These are phyloP conservation scores for Tillandsia fasciculata DNA, from an alignment of 176 grass and related monocot genomes.

Conservation along the genomic window DNA sequence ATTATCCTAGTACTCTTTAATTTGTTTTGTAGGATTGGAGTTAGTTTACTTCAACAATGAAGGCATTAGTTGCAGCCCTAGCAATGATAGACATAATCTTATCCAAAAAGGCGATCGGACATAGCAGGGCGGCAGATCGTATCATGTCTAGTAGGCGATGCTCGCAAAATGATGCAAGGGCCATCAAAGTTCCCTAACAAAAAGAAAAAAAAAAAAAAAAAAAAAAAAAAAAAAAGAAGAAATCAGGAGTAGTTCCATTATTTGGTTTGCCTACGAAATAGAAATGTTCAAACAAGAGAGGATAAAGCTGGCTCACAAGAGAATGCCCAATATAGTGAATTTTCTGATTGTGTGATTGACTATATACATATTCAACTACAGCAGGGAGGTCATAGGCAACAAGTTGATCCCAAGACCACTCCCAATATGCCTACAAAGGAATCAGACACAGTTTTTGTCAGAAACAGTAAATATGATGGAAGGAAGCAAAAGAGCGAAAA, in stretches of 20 bases:
- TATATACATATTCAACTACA: constrained; percentile 30
- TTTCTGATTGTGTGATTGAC: constrained; percentile 31
- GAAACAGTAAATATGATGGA: constrained; percentile 4
- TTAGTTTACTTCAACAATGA: constrained; percentile 32
- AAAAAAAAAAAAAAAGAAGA: too few relatives aligned
- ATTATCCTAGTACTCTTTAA: constrained; percentile 5
- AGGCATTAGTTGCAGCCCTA: constrained; percentile 9
- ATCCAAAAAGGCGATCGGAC: constrained; percentile 41
- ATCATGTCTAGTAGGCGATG: constrained; percentile 32
- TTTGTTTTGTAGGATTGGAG: too few relatives aligned
- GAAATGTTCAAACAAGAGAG: too few relatives aligned
- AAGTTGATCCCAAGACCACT: constrained; percentile 46
- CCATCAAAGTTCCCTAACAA: constrained; percentile 48
- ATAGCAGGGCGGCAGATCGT: constrained; percentile 47
- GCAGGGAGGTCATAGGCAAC: constrained; percentile 51
- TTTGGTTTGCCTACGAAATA: too few relatives aligned
- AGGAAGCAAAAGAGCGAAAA: neutral
- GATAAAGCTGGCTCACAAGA: constrained; percentile 20
- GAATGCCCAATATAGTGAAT: constrained; percentile 52
- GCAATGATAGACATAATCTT: constrained; percentile 25
- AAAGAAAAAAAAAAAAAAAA: neutral
- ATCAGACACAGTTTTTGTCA: neutral
- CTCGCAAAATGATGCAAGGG: constrained; percentile 45
- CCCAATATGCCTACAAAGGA: constrained; percentile 44
- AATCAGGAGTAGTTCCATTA: too few relatives aligned